These are phyloP conservation scores for Mycena albidolilacea DNA, from an alignment of 768 basidiomycete genomes.

Conservation along the genomic window DNA sequence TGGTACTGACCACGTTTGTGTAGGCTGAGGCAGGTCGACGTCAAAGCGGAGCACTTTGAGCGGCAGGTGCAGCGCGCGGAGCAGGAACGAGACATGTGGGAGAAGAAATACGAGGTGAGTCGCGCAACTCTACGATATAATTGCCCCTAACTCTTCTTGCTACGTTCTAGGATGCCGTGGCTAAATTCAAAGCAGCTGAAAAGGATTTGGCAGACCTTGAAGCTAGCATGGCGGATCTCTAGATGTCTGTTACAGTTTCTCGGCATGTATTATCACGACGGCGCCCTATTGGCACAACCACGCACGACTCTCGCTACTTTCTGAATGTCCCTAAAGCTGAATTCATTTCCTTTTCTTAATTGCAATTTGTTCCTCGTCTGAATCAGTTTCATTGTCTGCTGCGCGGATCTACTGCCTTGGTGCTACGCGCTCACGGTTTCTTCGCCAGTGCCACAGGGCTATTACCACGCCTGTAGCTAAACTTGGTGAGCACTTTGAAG, in stretches of 20 bases:
- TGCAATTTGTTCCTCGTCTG: background rate
- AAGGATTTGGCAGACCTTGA: constrained; percentile 89
- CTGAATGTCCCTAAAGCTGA: constrained; percentile 23
- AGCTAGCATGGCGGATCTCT: constrained; percentile 79
- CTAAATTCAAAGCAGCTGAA: constrained; percentile 82
- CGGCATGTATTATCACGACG: constrained; percentile 23
- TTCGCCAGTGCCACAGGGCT: no score
- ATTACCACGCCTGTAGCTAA: no score
- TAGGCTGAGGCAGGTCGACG: constrained; percentile 95
- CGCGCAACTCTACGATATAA: background rate
- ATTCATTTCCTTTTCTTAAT: constrained; percentile 22
- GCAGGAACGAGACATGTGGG: constrained; percentile 93
- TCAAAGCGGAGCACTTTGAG: constrained; percentile 99
- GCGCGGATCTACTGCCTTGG: no score
- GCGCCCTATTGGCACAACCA: constrained; percentile 15
- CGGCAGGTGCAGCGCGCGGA: constrained; percentile 89
- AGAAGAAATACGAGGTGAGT: constrained; percentile 94
- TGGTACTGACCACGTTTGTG: constrained; percentile 36
- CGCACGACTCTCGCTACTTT: constrained; percentile 25
- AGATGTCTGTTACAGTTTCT: constrained; percentile 31
- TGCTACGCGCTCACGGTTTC: no score
- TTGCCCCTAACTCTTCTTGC: background rate
- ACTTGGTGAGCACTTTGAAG: no score
- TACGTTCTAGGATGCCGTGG: constrained; percentile 71
- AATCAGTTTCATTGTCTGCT: background rate